Base-by-base conservation (phyloP, 2,329 filamentous ascomycete species). In the Ophiostoma ulmi region DNA sequence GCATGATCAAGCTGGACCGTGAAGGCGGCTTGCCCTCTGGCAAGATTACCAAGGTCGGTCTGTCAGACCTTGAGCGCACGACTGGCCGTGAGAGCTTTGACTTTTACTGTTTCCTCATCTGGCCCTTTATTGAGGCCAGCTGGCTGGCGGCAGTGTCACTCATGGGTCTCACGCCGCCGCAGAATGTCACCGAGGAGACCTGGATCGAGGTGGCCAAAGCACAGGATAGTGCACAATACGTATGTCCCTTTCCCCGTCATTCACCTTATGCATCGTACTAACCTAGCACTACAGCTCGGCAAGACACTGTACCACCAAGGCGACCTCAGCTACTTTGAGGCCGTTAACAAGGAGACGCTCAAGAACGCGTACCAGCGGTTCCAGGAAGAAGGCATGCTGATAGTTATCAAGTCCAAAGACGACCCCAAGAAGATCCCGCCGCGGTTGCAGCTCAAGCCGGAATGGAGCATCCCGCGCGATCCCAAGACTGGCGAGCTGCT, bases 221-320 rank as follows among this genome's bases (percentile, higher is more conserved):
- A 0, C 92, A 97, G 75, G 89, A 92, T 76, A 91, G 87, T 75
- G 92, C 94, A 0, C 93, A 97, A 76, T 77, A 95, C 71, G 90
- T 92, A 83, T 80, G 87, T 80, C 20, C 10, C 22, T 5, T 10
- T 31, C 31, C 6, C 31, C 31, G 14, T n/a, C 35, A 11, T 14
- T 70, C 26, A 1, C 8, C 20, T 58, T 14, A 48, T 5, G 20
- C 6, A 48, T 8, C 48, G 17, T 22, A 14, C 31, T 36, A 17
- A 35, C 38, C 14, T 61, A 64, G n/a, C 26, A 13, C 68, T 69
- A 44, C 20, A 94, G 87, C 87, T 97, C 39, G 95, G 95, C 70
- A 98, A 99, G 81, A 98, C 95, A 0, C 85, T 99, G 1, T 99
- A 97, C 77, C 94, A 99, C 78, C 94, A 99, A 81, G 95, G 95